Conservation (phyloP, 495 filamentous ascomycete genomes). For the Tuber magnatum region DNA sequence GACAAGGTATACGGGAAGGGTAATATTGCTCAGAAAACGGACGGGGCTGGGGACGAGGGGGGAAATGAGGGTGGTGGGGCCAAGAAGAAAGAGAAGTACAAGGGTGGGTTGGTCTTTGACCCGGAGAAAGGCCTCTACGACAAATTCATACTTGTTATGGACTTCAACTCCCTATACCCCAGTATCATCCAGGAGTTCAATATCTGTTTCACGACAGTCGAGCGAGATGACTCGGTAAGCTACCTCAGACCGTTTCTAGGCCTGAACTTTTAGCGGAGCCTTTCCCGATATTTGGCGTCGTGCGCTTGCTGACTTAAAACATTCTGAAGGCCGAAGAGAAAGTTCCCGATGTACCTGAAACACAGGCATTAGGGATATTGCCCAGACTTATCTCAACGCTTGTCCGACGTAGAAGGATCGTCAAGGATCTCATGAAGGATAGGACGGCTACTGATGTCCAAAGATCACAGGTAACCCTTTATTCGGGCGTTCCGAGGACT, state of each 20-base stretch:
- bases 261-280: background rate
- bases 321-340: slow-evolving; percentile 64
- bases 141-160: slow-evolving; percentile 95
- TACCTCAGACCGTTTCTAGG: background rate
- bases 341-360: slow-evolving; percentile 65
- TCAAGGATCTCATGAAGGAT: slow-evolving; percentile 95
- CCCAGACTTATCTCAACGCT: slow-evolving; percentile 84
- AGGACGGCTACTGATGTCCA: slow-evolving; percentile 66
- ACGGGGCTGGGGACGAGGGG: slow-evolving; percentile 51
- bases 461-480: slow-evolving; percentile 53
- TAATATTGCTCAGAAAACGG: slow-evolving; percentile 48
- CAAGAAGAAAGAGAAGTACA: slow-evolving; percentile 98
- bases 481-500: background rate
- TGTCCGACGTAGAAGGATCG: slow-evolving; percentile 76
- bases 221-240: slow-evolving; percentile 58
- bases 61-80: slow-evolving; percentile 57
- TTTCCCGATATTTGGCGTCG: background rate
- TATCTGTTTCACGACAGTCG: slow-evolving; percentile 97
- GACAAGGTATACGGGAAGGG: slow-evolving; percentile 74
- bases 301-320: slow-evolving; percentile 14
- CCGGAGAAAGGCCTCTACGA: slow-evolving; percentile 96
- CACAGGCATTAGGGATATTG: slow-evolving; percentile 70
- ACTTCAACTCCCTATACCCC: slow-evolving; percentile 98
- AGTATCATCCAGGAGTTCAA: slow-evolving; percentile 99
- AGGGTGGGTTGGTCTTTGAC: slow-evolving; percentile 96